Percentiles rank a stretch among this genome's conserved stretches.
phyloP scores from a whole-genome alignment of 495 filamentous ascomycete genomes.

The Mycothermus thermophilus region DNA sequence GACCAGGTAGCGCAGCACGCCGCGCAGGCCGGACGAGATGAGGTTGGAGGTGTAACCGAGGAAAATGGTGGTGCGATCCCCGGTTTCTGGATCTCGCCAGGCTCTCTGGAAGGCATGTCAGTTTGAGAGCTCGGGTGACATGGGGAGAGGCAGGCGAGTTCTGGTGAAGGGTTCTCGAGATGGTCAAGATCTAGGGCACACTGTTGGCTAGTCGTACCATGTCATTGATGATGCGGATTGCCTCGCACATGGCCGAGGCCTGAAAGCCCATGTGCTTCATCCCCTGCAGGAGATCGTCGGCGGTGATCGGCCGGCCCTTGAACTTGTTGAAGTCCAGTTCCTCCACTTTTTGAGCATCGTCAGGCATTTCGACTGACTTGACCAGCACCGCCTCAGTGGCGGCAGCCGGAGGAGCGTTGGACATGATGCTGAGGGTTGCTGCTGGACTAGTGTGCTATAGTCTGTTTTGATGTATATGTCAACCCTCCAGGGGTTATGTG shows the following conservation, averaged over 20 bases:
- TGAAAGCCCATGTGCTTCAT: slow-evolving; percentile 89
- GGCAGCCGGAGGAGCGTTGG: slow-evolving; percentile 42
- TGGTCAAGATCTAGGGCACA: no score
- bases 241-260: slow-evolving; percentile 70
- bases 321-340: slow-evolving; percentile 85
- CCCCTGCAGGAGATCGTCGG: slow-evolving; percentile 65
- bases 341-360: slow-evolving; percentile 54
- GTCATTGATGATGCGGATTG: slow-evolving; percentile 76
- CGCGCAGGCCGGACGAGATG: slow-evolving; percentile 86
- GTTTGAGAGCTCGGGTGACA: no score
- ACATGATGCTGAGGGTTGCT: slow-evolving; percentile 11
- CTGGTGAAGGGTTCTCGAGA: no score
- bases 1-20: slow-evolving; percentile 82
- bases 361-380: slow-evolving; percentile 69
- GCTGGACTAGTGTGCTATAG: no score
- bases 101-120: no score
- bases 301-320: slow-evolving; percentile 59
- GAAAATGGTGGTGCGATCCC: slow-evolving; percentile 74
- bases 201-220: no score
- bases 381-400: slow-evolving; percentile 81
- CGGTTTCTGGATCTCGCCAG: slow-evolving; percentile 61
- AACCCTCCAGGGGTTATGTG: no score
- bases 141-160: no score
- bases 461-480: no score
- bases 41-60: slow-evolving; percentile 94